Evolutionary conservation across 1,139 yeast genomes (phyloP), one percentile per base, ranked within the genome.

Genomic region (Saccharomyces hybrid): DNA sequence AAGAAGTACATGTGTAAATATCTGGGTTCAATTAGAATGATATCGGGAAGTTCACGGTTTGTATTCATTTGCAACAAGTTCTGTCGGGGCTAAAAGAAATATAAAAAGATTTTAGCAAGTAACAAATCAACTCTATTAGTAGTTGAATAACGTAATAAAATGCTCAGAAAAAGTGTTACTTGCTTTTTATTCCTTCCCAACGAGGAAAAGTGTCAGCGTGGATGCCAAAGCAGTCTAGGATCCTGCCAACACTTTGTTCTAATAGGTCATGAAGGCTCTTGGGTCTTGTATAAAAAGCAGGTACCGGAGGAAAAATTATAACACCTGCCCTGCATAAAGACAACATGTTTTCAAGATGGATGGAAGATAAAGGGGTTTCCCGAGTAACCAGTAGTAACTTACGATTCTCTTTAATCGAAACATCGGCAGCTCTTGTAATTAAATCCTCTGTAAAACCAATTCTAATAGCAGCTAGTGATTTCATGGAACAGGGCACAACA

Each of bases 401-500:
- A 44, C 67, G 54, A 28, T 59, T 57, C 47, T 63, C 66, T 47
- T 63, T 63, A 31, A 63, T 53, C 0, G 64, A 57, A n/a, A 63
- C 67, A 55, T 63, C 67, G 2, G 67, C 67, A 3, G 66, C 66
- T 31, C 66, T 55, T 2, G 58, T 56, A 25, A 63, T 62, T 47
- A 63, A 52, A 49, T 63, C 66, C 28, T 63, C 65, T 3, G 66
- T 63, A 50, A 57, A 63, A 4, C 67, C 66, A 14, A 58, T 57
- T 42, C 64, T 58, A 14, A 63, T 63, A 4, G 64, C 61, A 7
- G 65, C 61, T 27, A 63, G 53, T 5, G 66, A 54, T 52, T 63
- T 63, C 67, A 63, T 62, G 1, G 66, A 62, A 48, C 67, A 63
- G 1, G 67, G 67, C 5, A 58, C 65, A 5, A 63, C 63, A 38